These are phyloP conservation scores for Effrenium voratum DNA, from an alignment of 73 alveolate species.

Conservation along the genomic window DNA sequence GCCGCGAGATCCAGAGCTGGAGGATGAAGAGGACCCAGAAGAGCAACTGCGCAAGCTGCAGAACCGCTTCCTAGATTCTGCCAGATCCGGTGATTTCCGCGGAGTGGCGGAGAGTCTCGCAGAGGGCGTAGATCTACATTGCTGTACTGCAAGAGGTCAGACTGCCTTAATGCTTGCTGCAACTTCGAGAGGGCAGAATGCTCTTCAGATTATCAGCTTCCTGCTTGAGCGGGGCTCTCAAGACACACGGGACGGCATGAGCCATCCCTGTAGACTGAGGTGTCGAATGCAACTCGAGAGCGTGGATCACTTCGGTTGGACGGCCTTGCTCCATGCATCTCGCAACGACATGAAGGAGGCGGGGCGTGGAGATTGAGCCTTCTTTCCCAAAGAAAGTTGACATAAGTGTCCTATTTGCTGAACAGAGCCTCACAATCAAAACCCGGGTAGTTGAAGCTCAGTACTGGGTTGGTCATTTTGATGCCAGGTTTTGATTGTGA, in stretches of 20 bases:
- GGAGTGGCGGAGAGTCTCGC: conserved; percentile 50
- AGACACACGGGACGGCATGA: neutral
- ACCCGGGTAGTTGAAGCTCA: no score
- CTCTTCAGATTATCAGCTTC: conserved; percentile 66
- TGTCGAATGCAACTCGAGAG: conserved; percentile 21
- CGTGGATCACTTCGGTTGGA: conserved; percentile 40
- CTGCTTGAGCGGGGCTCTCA: conserved; percentile 33
- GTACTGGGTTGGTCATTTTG: no score
- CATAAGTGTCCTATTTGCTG: no score
- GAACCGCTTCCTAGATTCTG: conserved; percentile 36
- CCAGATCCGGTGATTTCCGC: conserved; percentile 55
- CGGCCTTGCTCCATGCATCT: conserved; percentile 56
- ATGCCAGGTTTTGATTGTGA: no score
- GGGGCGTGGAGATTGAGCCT: neutral
- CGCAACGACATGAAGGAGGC: conserved; percentile 73
- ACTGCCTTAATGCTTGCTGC: conserved; percentile 74
- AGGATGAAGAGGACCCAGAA: conserved; percentile 20
- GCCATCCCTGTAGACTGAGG: neutral
- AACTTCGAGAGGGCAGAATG: conserved; percentile 15
- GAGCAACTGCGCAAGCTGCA: conserved; percentile 53
- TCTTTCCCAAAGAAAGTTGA: no score
- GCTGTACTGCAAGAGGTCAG: conserved; percentile 64
- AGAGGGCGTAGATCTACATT: conserved; percentile 61
- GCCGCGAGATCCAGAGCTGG: conserved; percentile 4
- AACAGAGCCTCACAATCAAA: no score